These are phyloP conservation scores for Diaporthe sp. DNA, from an alignment of 2,329 filamentous ascomycete genomes.

Conservation along the genomic window DNA sequence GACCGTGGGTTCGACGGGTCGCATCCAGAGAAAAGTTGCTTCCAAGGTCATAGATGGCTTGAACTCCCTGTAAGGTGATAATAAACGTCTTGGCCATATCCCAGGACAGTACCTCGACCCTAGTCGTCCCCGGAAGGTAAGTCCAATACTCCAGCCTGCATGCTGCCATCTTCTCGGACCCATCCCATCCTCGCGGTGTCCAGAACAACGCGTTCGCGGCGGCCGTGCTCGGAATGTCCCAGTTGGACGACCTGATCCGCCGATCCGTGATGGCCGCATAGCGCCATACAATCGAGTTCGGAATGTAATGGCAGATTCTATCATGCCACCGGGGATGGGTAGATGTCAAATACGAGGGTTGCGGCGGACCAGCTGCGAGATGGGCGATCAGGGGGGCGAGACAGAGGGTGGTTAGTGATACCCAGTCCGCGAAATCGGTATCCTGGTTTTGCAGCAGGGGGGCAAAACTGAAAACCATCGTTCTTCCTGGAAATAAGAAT, in stretches of 20 bases:
- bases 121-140: constrained; percentile 3
- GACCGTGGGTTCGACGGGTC: neutral
- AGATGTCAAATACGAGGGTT: neutral
- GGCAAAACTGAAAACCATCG: neutral
- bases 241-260: neutral
- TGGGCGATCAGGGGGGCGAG: constrained; percentile 23
- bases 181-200: neutral
- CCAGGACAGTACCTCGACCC: neutral
- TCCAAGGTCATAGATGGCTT: neutral
- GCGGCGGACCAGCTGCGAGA: constrained; percentile 19
- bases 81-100: constrained; percentile 15
- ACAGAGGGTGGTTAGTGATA: constrained; percentile 6
- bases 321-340: constrained; percentile 19
- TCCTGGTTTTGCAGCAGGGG: neutral
- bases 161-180: neutral
- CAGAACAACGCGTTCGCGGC: constrained; percentile 11
- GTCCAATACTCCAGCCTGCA: neutral
- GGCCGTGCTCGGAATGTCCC: constrained; percentile 2
- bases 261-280: constrained; percentile 20
- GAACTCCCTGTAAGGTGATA: neutral
- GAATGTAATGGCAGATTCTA: neutral
- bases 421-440: neutral
- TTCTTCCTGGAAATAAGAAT: no score
- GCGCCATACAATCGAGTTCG: constrained; percentile 5
- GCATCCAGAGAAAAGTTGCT: neutral